Evolutionary conservation across 148 eudicot species (phyloP), one percentile per base, ranked within the genome.

Genomic region (Polygonum maritimum): DNA sequence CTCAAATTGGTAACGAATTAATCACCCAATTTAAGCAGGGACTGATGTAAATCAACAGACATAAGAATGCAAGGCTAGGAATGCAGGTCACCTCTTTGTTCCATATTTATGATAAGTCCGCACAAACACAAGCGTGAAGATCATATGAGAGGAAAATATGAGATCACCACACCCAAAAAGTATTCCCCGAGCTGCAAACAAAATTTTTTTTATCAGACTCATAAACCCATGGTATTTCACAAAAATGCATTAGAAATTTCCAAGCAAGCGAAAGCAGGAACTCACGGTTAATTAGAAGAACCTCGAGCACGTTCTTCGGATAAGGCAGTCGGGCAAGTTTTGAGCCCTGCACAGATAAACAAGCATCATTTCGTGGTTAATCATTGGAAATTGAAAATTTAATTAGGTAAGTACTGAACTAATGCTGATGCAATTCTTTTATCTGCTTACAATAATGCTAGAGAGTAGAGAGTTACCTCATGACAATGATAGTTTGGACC

Each of bases 71-170:
- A 57, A 8, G 65, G 65, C 12, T 9, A 10, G 65, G 65, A 22
- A 57, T 57, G 65, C 33, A 57, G 35, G 21, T 21, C 82, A 95
- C 98, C 97, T 95, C 57, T 76, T 86, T 51, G 93, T 81, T 36
- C 99, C 99, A 71, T 92, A 95, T 83, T 88, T 95, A 11, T 92
- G 94, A 81, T 92, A 95, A 14, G 98, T 95, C 71, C 97, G 92
- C 84, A 95, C 86, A 84, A 90, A 92, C 62, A 89, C 91, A 12
- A 92, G 90, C 51, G 97, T 78, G 79, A 95, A 95, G 82, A 95
- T 95, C 98, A 95, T 95, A 82, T 95, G 98, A 19, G 98, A 95
- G 31, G 98, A 95, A 80, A 95, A 95, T 82, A 95, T 95, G 75
- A 95, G 85, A 79, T 95, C 98, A 58, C 98, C 97, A 87, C 99